Conservation (phyloP, 352 stramenopile genomes). For the Achlya hypogyna region DNA sequence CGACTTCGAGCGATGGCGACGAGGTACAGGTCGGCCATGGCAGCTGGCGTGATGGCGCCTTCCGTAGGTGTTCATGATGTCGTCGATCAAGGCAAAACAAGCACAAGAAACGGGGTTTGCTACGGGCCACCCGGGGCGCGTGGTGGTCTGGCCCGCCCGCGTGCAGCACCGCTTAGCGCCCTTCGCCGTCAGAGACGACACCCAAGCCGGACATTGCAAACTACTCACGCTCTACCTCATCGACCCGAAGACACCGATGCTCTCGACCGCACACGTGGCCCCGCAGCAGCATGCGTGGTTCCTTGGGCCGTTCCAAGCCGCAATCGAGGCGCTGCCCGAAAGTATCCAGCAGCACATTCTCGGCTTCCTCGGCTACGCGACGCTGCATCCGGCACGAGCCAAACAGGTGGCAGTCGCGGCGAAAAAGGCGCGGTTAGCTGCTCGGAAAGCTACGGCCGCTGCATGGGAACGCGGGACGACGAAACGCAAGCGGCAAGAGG, state of each 20-base stretch:
- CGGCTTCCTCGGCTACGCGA: neutral
- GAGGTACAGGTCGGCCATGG: neutral
- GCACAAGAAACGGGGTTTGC: neutral
- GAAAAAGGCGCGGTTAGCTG: no score
- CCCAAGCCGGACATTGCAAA: neutral
- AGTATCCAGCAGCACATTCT: neutral
- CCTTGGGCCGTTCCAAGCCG: neutral
- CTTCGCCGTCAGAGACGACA: neutral
- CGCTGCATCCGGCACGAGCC: no score
- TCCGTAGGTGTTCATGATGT: neutral
- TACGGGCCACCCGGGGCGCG: neutral
- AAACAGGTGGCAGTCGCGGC: no score
- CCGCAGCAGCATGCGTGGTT: neutral
- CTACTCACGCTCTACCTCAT: neutral
- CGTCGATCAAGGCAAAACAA: neutral
- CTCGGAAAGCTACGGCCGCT: no score
- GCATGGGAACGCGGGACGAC: no score
- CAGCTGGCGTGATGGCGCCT: neutral
- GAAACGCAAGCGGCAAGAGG: no score
- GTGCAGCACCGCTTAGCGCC: neutral
- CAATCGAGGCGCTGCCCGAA: neutral
- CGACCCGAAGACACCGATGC: neutral
- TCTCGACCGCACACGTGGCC: neutral
- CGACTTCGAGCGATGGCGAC: neutral
- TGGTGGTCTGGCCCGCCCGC: neutral